Base-by-base conservation (phyloP, 108 stramenopile species). In the Asterionellopsis glacialis region DNA sequence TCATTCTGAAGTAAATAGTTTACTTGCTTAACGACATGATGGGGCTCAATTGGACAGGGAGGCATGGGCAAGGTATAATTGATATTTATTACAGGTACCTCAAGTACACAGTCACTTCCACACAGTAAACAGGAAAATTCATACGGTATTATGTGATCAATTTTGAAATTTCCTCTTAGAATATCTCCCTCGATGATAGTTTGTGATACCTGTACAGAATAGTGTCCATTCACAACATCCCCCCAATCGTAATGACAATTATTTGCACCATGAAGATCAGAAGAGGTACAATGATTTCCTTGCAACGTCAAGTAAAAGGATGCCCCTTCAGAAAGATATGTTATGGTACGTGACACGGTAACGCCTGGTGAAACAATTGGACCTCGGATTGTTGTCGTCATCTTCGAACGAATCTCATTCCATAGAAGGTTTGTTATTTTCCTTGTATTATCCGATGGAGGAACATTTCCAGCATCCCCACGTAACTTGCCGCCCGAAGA, bases 171-270 rank as follows among this genome's bases (percentile, higher is more conserved):
- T 22, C 53, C 53, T 15, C 3, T 5, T 22, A 54, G 4, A 1
- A 1, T 54, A 27, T 54, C 53, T 16, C 53, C 53, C 15, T 26
- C 9, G 4, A 10, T 9, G 25, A 54, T 27, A n/a, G 22, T 15
- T 22, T n/a, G 6, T 4, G 22, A 16, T 3, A 54, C 24, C 25
- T 27, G 15, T 5, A 27, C 22, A 26, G 22, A 10, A 27, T 54
- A 54, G 2, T 9, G 4, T 23, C 53, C 53, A 5, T 23, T 11
- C 22, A 54, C 25, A 54, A n/a, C 25, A n/a, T 54, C 53, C 3
- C 53, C 53, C 53, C 53, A 54, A 23, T 15, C n/a, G 9, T 54
- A 54, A 22, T 54, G 53, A 54, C 53, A 54, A 26, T 54, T 11
- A 27, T 54, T 54, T 4, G n/a, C 53, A 22, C 53, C 53, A 27